phyloP scores from a whole-genome alignment of 345 rosid species.

The Litchi chinensis region DNA sequence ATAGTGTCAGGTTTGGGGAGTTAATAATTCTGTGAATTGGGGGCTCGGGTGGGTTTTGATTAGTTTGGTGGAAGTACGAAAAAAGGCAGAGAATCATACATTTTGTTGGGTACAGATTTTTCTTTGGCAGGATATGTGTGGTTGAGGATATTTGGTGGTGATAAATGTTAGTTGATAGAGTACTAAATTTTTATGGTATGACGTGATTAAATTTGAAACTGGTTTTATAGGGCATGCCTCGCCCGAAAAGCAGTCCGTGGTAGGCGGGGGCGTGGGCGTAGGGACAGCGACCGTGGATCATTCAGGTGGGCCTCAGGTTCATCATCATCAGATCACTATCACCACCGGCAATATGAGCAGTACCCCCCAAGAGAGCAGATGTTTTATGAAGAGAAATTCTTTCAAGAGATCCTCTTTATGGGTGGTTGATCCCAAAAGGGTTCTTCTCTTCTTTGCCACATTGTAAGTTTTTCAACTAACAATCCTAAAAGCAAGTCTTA shows the following conservation, averaged over 20 bases:
- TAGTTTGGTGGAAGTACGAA: background rate
- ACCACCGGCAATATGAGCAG: slow-evolving; percentile 44
- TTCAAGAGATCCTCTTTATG: slow-evolving; percentile 65
- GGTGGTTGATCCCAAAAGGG: slow-evolving; percentile 83
- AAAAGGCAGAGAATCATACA: slow-evolving; percentile 25
- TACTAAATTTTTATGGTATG: background rate
- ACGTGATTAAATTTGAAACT: slow-evolving; percentile 19
- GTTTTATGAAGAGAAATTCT: slow-evolving; percentile 56
- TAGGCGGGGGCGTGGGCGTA: background rate
- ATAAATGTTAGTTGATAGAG: slow-evolving; percentile 12
- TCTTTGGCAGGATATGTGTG: no score
- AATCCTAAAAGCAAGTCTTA: background rate
- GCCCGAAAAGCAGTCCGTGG: slow-evolving; percentile 53
- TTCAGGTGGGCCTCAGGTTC: slow-evolving; percentile 38
- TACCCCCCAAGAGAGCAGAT: slow-evolving; percentile 43
- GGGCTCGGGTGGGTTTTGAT: background rate
- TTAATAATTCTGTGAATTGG: background rate
- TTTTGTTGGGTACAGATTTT: slow-evolving; percentile 1
- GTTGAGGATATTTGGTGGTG: slow-evolving; percentile 12
- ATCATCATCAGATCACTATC: slow-evolving; percentile 77
- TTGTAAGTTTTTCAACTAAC: slow-evolving; percentile 52
- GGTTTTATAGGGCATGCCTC: slow-evolving; percentile 44
- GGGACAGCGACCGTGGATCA: slow-evolving; percentile 39
- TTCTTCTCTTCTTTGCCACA: slow-evolving; percentile 85
- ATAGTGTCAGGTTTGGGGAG: background rate